Percentiles rank a stretch among this genome's conserved stretches.
Conservation (phyloP, 768 basidiomycete genomes). For the Dentipellis sp. region DNA sequence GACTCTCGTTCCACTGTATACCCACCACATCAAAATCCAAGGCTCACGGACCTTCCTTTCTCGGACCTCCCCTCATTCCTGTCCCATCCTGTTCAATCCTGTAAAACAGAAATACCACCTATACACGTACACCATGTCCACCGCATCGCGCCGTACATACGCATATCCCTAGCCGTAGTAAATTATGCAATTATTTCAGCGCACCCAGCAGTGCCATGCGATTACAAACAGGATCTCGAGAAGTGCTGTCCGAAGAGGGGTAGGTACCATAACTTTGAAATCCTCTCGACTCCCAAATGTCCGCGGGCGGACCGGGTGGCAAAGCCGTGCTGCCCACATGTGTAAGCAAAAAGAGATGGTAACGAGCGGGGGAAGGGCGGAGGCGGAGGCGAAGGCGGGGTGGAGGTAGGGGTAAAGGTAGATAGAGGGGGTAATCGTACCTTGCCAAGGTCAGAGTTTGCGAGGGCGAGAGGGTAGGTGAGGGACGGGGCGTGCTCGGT, state of each 20-base stretch:
- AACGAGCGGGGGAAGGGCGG: not conserved
- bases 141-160: not conserved
- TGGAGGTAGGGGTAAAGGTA: not conserved
- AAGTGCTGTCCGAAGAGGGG: not conserved
- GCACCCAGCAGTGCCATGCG: not conserved
- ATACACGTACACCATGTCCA: not conserved
- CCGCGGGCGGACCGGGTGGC: not conserved
- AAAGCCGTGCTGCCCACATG: not conserved
- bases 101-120: not conserved
- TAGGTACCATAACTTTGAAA: not conserved
- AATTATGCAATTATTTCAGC: not conserved
- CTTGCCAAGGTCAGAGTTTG: too few relatives aligned
- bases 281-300: not conserved
- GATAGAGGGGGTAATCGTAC: too few relatives aligned
- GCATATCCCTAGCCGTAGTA: not conserved
- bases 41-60: too few relatives aligned
- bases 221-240: not conserved
- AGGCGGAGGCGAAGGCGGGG: not conserved
- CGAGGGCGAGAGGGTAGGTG: too few relatives aligned
- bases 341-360: not conserved
- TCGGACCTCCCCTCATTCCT: too few relatives aligned
- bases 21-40: not conserved
- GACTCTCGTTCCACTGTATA: not conserved
- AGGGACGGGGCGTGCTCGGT: too few relatives aligned
- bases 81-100: too few relatives aligned